Percentiles rank a stretch among this genome's conserved stretches.
These are phyloP conservation scores for Dictyostelium brefeldianum DNA, from an alignment of 78 protist species.

Conservation along the genomic window DNA sequence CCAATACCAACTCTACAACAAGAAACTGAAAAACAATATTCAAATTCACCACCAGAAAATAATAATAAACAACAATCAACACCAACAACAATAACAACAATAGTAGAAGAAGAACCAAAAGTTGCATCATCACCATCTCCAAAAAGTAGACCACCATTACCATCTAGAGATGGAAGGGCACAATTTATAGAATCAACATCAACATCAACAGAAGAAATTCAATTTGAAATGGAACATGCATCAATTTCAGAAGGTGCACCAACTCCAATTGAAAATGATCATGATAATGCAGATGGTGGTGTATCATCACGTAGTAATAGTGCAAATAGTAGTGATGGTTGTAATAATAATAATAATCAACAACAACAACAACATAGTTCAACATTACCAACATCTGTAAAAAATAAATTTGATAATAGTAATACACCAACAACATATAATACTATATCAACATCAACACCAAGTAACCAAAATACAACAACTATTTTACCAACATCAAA, in stretches of 20 bases:
- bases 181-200: neutral
- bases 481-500: neutral
- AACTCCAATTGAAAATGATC: neutral
- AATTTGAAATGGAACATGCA: conserved; percentile 15
- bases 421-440: neutral
- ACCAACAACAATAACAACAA: neutral
- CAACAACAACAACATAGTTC: neutral
- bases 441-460: conserved; percentile 28
- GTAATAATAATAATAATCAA: neutral
- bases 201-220: conserved; percentile 26
- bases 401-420: neutral
- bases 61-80: neutral
- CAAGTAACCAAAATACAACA: neutral
- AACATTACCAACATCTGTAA: neutral
- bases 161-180: neutral
- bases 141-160: conserved; percentile 11
- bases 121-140: neutral
- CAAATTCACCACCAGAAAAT: neutral
- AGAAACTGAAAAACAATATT: neutral
- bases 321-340: neutral
- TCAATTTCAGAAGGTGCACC: neutral
- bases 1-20: neutral
- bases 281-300: neutral
- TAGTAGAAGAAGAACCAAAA: neutral
- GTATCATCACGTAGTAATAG: neutral